Evolutionary conservation across 805 yeast genomes (phyloP), one percentile per base, ranked within the genome.

Genomic region (Ogataea ganodermae): DNA sequence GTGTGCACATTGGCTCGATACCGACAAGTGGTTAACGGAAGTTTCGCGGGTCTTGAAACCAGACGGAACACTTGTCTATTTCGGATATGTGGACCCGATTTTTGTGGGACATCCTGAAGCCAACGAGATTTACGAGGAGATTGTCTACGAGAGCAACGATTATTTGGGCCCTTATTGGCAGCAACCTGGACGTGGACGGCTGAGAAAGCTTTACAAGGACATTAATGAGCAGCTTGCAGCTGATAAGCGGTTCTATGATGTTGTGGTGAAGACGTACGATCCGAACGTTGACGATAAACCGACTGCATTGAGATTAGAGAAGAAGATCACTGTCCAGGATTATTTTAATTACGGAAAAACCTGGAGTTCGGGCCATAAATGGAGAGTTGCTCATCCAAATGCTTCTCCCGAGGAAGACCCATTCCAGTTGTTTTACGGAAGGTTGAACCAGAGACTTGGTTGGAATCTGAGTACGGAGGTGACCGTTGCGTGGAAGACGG

Each of bases 71-170:
- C 60, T 90, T 40, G 85, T 89, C 0, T 78, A 79, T 55, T 89
- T 92, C 86, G 86, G 87, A 3, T 90, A 90, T 60, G 81, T 78
- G 32, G 96, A 89, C 56, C 88, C 90, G 0, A 70, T 79, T 0
- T 79, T 67, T 48, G 67, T 73, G 46, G 73, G 76, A 2, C 66
- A 60, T 51, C 82, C 84, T 0, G 70, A 70, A 35, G 83, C 86
- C 1, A 83, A 85, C 52, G 71, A 73, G 33, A 61, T 84, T 6
- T 74, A 80, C 41, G 57, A 64, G 35, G 65, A 71, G 35, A 65
- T 70, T 41, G 70, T 67, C 5, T 78, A 78, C 52, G 73, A 70
- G 22, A 70, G 68, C 40, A 70, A 76, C 0, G 59, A 64, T 2
- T 68, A 60, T 36, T 62, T 85, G 38, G 91, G 91, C 0, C 81